A percentile compares a stretch with the other conserved stretches of the same genome.
These are phyloP conservation scores for Pterocarpus santalinus DNA, from an alignment of 306 rosid species.

Conservation along the genomic window DNA sequence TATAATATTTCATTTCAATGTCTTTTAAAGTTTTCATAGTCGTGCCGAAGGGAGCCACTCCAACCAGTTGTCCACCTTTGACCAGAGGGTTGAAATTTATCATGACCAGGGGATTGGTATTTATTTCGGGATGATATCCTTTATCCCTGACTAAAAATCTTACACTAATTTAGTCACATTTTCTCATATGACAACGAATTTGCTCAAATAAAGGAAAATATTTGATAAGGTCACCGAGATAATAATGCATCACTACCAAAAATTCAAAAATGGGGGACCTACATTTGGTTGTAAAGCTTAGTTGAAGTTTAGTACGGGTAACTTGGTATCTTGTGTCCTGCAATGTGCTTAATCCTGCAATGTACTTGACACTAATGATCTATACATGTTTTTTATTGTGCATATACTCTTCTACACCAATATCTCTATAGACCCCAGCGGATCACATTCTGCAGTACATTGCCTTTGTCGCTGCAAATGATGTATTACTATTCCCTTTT, in stretches of 20 bases:
- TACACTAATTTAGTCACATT: neutral
- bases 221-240: neutral
- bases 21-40: neutral
- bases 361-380: too few species aligned
- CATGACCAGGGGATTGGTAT: neutral
- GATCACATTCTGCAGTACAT: neutral
- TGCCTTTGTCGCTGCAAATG: slow-evolving; percentile 33
- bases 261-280: neutral
- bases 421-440: neutral
- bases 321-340: neutral
- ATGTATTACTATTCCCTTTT: neutral
- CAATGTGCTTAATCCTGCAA: too few species aligned
- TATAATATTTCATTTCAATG: neutral
- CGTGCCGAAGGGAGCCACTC: neutral
- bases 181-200: neutral
- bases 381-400: too few species aligned
- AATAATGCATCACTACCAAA: neutral
- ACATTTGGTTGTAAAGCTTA: neutral
- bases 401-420: neutral
- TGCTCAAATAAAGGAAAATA: neutral
- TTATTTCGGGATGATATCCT: neutral
- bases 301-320: neutral
- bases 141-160: neutral
- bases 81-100: neutral
- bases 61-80: slow-evolving; percentile 8